Base-by-base conservation (phyloP, 2,329 filamentous ascomycete species). In the Ambrosiella beaveri region DNA sequence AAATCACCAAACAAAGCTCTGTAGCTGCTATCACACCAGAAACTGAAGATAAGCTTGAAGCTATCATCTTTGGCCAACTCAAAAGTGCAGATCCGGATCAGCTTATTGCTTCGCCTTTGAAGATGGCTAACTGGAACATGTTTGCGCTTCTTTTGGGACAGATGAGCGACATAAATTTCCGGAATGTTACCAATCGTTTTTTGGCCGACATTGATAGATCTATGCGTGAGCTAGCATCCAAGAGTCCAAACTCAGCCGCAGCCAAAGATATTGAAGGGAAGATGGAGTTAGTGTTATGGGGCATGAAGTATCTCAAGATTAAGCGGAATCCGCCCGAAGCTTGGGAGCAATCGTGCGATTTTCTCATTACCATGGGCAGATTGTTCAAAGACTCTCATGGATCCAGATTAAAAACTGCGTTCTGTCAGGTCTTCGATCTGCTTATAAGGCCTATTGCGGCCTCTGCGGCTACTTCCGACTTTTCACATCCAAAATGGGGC, bases 11-110 rank as follows among this genome's bases (percentile, higher is more conserved):
- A 44, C 89, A 97, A 69, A 96, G 88, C 65, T 90, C 79, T 36
- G 73, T 97, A 50, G 77, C 82, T 39, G 85, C 82, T 17, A 88
- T 98, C 63, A 95, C 87, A 5, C 75, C 82, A 1, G 91, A 96
- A 64, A 95, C 96, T 81, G 90, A 94, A 61, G 88, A 93, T 62
- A 91, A 94, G 64, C 75, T 98, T 3, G 91, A 97, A 67, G 88
- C 84, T 62, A 95, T 98, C 61, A 95, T 98, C 57, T 98, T 97
- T 68, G 85, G 85, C n/a, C 93, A 97, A 68, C 76, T 98, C 8
- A 94, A 90, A 66, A 86, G 85, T 51, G 85, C 89, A 7, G 90
- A 97, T 61, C 82, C 86, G 0, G 88, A 95, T 7, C 82, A 90
- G 65, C 73, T 91, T 2, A 74, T 82, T 62, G 75, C 84, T 7